These are phyloP conservation scores for Ajuga reptans DNA, from an alignment of 305 asterid species.

Conservation along the genomic window DNA sequence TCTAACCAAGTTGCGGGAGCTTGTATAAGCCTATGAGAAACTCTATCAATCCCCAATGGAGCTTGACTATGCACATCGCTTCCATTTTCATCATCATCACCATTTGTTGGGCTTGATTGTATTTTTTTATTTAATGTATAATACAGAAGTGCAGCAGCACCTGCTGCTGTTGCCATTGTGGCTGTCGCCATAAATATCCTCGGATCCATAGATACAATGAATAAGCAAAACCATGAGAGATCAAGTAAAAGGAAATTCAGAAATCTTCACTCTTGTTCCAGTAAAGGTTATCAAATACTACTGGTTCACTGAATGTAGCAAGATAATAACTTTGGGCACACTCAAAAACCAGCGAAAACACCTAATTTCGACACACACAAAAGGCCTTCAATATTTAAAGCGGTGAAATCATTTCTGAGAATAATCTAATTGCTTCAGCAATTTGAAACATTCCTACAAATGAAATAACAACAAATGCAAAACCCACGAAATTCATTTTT, in stretches of 20 bases:
- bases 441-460: background rate
- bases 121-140: slow-evolving; percentile 69
- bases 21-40: slow-evolving; percentile 78
- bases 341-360: no score
- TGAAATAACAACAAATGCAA: background rate
- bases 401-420: background rate
- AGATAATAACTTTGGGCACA: no score
- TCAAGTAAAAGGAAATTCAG: slow-evolving; percentile 1
- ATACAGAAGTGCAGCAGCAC: slow-evolving; percentile 94
- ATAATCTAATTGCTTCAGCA: background rate
- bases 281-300: background rate
- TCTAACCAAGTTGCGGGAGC: slow-evolving; percentile 98
- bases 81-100: slow-evolving; percentile 55
- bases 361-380: background rate
- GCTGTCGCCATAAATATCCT: slow-evolving; percentile 80
- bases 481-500: slow-evolving; percentile 6
- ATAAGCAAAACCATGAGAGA: background rate
- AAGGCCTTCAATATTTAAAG: background rate
- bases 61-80: slow-evolving; percentile 37
- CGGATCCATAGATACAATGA: slow-evolving; percentile 24
- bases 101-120: slow-evolving; percentile 34
- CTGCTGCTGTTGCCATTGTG: slow-evolving; percentile 99
- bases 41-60: slow-evolving; percentile 55
- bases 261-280: slow-evolving; percentile 16
- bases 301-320: slow-evolving; percentile 2